These are phyloP conservation scores for Phytophthora ramorum DNA, from an alignment of 352 stramenopile genomes.

Conservation along the genomic window DNA sequence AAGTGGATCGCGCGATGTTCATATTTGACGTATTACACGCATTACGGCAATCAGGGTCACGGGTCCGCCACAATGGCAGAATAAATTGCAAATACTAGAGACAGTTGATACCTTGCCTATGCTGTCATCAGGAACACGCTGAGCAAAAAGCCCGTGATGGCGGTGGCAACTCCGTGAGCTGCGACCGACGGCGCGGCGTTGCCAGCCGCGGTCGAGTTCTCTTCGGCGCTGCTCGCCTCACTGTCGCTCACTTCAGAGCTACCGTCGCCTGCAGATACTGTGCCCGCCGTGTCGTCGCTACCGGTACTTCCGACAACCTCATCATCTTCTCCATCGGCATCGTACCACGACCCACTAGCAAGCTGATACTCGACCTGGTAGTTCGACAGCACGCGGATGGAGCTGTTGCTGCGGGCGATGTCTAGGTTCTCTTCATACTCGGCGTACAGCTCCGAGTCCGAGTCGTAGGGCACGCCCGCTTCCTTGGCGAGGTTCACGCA, in stretches of 20 bases:
- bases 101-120: background rate
- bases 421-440: constrained; percentile 54
- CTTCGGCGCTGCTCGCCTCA: constrained; percentile 23
- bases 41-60: constrained; percentile 1
- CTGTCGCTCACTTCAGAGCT: constrained; percentile 26
- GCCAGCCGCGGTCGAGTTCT: constrained; percentile 15
- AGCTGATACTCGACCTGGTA: constrained; percentile 48
- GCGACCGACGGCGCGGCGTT: constrained; percentile 11
- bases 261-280: constrained; percentile 32
- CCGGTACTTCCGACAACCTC: constrained; percentile 12
- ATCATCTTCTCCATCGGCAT: constrained; percentile 28
- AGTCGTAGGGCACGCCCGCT: constrained; percentile 49
- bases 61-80: background rate
- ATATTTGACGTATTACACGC: constrained; percentile 1
- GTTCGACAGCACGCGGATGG: constrained; percentile 36
- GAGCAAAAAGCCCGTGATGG: constrained; percentile 4
- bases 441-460: constrained; percentile 50
- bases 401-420: constrained; percentile 35
- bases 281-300: constrained; percentile 19
- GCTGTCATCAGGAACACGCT: constrained; percentile 16
- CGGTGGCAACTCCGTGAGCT: background rate
- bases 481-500: constrained; percentile 58
- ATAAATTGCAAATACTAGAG: constrained; percentile 32
- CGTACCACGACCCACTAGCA: constrained; percentile 35
- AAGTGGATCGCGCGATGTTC: background rate